Conservation (phyloP, 768 basidiomycete species). For the Cyclocybe cylindracea region DNA sequence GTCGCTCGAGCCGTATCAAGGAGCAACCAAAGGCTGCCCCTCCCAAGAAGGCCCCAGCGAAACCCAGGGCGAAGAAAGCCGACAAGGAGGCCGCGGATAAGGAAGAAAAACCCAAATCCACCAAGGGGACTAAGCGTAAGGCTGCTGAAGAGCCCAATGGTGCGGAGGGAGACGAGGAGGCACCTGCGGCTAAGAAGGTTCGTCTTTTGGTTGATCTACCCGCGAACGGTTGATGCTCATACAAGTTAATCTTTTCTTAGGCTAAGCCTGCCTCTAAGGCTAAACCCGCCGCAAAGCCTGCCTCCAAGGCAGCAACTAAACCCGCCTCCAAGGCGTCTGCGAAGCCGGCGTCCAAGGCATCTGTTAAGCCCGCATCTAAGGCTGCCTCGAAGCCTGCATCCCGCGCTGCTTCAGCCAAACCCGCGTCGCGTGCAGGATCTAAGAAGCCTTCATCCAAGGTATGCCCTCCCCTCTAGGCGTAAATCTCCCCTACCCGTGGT, state of each 20-base stretch:
- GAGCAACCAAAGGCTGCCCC: conserved; percentile 60
- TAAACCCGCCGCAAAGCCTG: conserved; percentile 36
- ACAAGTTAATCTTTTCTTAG: conserved; percentile 24
- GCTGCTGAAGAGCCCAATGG: conserved; percentile 41
- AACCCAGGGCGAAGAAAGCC: conserved; percentile 60
- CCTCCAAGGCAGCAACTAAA: conserved; percentile 41
- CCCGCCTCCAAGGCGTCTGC: conserved; percentile 43
- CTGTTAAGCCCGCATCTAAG: conserved; percentile 45
- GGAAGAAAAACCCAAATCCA: conserved; percentile 58
- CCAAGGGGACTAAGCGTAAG: conserved; percentile 46
- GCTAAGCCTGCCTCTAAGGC: conserved; percentile 45
- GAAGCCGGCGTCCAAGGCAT: conserved; percentile 44
- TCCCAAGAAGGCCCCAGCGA: conserved; percentile 62
- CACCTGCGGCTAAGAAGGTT: conserved; percentile 70
- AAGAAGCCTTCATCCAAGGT: conserved; percentile 71
- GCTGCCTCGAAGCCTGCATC: conserved; percentile 44
- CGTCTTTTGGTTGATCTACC: conserved; percentile 9
- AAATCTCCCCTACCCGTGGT: background rate
- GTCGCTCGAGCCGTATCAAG: conserved; percentile 77
- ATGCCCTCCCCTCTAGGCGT: conserved; percentile 11
- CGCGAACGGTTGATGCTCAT: conserved; percentile 10
- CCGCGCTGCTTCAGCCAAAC: conserved; percentile 46
- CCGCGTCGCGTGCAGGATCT: conserved; percentile 57
- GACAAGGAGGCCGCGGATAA: conserved; percentile 44
- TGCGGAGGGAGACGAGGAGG: conserved; percentile 29